phyloP scores from a whole-genome alignment of 805 yeast species.

The Candida oleophila region DNA sequence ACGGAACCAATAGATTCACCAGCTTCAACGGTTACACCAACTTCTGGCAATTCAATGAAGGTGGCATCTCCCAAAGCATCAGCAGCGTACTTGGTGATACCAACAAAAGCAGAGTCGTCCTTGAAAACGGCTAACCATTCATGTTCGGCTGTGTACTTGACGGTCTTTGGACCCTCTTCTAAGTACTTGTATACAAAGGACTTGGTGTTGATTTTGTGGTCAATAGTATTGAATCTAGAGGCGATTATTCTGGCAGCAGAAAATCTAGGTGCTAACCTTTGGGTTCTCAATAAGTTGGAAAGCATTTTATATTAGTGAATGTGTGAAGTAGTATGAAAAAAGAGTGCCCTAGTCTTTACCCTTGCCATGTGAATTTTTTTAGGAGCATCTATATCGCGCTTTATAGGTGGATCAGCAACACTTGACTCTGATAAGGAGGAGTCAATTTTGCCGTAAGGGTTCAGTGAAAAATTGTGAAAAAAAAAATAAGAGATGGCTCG shows the following conservation, averaged over 20 bases:
- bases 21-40: slow-evolving; percentile 54
- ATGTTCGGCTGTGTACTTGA: slow-evolving; percentile 83
- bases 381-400: slow-evolving; percentile 1
- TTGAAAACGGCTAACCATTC: slow-evolving; percentile 90
- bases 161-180: slow-evolving; percentile 42
- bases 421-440: background rate
- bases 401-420: background rate
- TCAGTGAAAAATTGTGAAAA: background rate
- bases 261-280: slow-evolving; percentile 2
- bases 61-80: slow-evolving; percentile 98
- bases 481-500: too few relatives aligned
- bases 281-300: slow-evolving; percentile 4
- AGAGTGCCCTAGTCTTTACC: background rate
- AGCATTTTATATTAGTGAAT: background rate
- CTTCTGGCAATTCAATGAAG: slow-evolving; percentile 84
- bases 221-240: slow-evolving; percentile 25
- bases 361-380: background rate
- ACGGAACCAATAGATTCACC: slow-evolving; percentile 92
- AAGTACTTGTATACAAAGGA: slow-evolving; percentile 40
- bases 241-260: slow-evolving; percentile 1
- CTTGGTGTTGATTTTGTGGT: slow-evolving; percentile 35
- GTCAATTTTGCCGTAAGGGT: background rate
- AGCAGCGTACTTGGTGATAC: slow-evolving; percentile 92
- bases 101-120: slow-evolving; percentile 81
- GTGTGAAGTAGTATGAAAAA: background rate